Evolutionary conservation across 805 yeast species (phyloP).

Genomic region (Lipomyces sp.): DNA sequence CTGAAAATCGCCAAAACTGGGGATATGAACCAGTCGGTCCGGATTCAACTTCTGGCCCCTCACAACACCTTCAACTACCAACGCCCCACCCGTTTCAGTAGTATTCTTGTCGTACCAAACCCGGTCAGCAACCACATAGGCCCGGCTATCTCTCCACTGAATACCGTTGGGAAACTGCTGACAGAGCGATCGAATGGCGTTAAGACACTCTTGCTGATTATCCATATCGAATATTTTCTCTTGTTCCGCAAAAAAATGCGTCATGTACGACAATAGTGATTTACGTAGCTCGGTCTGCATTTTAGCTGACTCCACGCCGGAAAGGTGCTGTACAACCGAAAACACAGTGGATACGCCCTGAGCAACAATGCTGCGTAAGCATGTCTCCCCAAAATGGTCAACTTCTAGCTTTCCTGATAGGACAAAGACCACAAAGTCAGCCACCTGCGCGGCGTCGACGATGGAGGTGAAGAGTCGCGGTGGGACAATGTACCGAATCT

Average conservation of each 20-base stretch:
- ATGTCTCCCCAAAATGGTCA: slow-evolving; percentile 83
- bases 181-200: slow-evolving; percentile 74
- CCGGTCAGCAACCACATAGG: slow-evolving; percentile 78
- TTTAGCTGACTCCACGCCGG: slow-evolving; percentile 69
- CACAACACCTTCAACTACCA: slow-evolving; percentile 72
- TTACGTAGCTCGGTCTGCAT: slow-evolving; percentile 71
- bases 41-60: slow-evolving; percentile 76
- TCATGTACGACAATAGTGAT: slow-evolving; percentile 67
- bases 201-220: slow-evolving; percentile 66
- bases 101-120: slow-evolving; percentile 53
- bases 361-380: slow-evolving; percentile 81
- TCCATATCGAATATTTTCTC: slow-evolving; percentile 79
- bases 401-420: slow-evolving; percentile 86
- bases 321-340: slow-evolving; percentile 78
- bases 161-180: slow-evolving; percentile 86
- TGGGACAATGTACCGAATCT: slow-evolving; percentile 67
- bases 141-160: slow-evolving; percentile 92
- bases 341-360: slow-evolving; percentile 88
- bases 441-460: slow-evolving; percentile 82
- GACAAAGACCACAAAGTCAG: slow-evolving; percentile 91
- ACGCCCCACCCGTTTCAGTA: slow-evolving; percentile 35
- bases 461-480: slow-evolving; percentile 76
- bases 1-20: slow-evolving; percentile 89
- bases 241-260: slow-evolving; percentile 78
- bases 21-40: slow-evolving; percentile 79